These are phyloP conservation scores for Rosa chinensis DNA, from an alignment of 306 rosid genomes.

Conservation along the genomic window DNA sequence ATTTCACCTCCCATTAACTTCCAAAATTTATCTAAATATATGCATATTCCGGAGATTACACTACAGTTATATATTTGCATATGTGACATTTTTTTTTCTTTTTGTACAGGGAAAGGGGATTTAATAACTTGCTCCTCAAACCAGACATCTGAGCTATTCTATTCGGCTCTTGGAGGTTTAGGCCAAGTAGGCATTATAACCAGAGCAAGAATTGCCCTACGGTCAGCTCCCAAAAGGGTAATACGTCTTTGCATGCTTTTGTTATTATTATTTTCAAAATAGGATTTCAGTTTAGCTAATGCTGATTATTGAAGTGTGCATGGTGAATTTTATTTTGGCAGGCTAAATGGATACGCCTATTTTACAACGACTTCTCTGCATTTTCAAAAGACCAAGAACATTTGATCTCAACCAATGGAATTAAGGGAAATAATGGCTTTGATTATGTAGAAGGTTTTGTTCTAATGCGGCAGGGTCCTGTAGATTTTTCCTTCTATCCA, in stretches of 20 bases:
- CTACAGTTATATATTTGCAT: not conserved
- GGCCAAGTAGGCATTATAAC: slow-evolving; percentile 91
- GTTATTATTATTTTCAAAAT: not conserved
- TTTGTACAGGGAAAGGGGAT: slow-evolving; percentile 63
- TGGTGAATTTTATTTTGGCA: slow-evolving; percentile 21
- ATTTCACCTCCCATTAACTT: not conserved
- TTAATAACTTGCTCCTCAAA: slow-evolving; percentile 57
- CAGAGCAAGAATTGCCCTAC: slow-evolving; percentile 79
- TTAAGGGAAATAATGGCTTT: slow-evolving; percentile 28
- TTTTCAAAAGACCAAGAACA: slow-evolving; percentile 70
- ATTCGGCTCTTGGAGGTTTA: slow-evolving; percentile 79
- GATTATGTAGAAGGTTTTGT: slow-evolving; percentile 73
- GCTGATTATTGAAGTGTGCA: not conserved
- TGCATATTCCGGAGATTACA: not conserved
- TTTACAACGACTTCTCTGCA: slow-evolving; percentile 56
- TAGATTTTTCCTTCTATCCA: slow-evolving; percentile 70
- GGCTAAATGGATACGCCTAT: slow-evolving; percentile 70
- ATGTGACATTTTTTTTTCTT: not conserved
- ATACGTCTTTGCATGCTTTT: not conserved
- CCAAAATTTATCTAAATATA: not conserved
- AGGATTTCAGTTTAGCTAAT: not conserved
- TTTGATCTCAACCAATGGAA: slow-evolving; percentile 43
- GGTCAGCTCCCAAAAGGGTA: slow-evolving; percentile 66
- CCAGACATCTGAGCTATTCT: slow-evolving; percentile 52
- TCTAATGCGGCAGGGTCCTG: slow-evolving; percentile 44